Evolutionary conservation across 495 filamentous ascomycete species (phyloP).

Genomic region (Daldinia concentrica): DNA sequence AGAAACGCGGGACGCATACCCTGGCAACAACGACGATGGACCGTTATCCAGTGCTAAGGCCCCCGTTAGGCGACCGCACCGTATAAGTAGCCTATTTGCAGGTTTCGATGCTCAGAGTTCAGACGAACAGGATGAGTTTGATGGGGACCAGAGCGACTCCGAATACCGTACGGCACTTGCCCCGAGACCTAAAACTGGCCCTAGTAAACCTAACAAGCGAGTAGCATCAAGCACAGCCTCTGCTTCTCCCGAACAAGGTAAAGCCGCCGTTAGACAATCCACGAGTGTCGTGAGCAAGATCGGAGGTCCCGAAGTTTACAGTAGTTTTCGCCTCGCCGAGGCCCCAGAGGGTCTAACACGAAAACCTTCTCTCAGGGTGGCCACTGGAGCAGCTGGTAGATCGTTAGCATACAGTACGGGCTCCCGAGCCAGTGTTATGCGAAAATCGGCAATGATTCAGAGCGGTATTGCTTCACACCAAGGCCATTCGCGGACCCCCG

Average conservation of each 20-base stretch:
- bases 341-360: conserved; percentile 44
- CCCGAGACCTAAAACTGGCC: conserved; percentile 57
- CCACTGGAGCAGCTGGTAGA: conserved; percentile 44
- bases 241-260: conserved; percentile 49
- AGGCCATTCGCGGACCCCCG: conserved; percentile 76
- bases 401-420: conserved; percentile 43
- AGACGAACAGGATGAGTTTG: conserved; percentile 67
- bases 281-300: conserved; percentile 41
- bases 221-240: conserved; percentile 35
- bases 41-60: conserved; percentile 70
- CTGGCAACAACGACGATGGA: conserved; percentile 85
- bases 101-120: conserved; percentile 73
- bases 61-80: conserved; percentile 71
- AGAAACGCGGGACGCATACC: conserved; percentile 72
- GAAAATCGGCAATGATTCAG: conserved; percentile 75
- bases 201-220: conserved; percentile 50
- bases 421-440: conserved; percentile 57
- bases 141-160: conserved; percentile 69
- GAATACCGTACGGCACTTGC: conserved; percentile 72
- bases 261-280: conserved; percentile 33
- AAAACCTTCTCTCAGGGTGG: conserved; percentile 46
- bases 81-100: conserved; percentile 85
- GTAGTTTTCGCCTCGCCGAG: conserved; percentile 46
- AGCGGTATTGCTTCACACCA: conserved; percentile 78
- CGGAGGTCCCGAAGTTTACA: conserved; percentile 43